Conservation (phyloP, 495 filamentous ascomycete species). For the Poronia punctata region DNA sequence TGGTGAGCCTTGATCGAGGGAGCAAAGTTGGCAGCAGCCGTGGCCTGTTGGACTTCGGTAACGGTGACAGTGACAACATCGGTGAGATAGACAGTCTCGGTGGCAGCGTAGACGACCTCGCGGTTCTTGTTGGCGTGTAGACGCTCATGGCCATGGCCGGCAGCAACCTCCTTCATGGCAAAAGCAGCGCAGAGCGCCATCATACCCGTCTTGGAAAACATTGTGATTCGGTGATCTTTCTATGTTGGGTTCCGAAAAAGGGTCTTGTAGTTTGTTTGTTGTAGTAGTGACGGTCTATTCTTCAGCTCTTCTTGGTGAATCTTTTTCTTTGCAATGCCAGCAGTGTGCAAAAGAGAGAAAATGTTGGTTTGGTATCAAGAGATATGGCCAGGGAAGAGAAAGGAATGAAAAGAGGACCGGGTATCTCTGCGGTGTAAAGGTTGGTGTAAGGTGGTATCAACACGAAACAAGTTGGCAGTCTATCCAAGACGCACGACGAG, state of each 20-base stretch:
- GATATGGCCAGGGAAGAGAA: slow-evolving; percentile 17
- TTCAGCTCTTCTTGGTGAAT: slow-evolving; percentile 11
- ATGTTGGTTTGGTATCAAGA: slow-evolving; percentile 18
- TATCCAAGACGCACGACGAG: slow-evolving; percentile 25
- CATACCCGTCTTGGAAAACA: slow-evolving; percentile 22
- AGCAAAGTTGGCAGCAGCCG: slow-evolving; percentile 3
- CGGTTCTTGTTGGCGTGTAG: slow-evolving; percentile 23
- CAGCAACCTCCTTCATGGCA: slow-evolving; percentile 18
- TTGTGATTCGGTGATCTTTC: slow-evolving; percentile 11
- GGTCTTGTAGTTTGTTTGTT: too few species aligned
- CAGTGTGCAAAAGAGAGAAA: slow-evolving; percentile 19
- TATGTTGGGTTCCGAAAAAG: too few species aligned
- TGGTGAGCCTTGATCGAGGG: slow-evolving; percentile 1
- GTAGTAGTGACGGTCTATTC: too few species aligned
- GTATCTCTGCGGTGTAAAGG: slow-evolving; percentile 19
- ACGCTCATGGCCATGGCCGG: slow-evolving; percentile 19
- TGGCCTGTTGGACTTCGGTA: slow-evolving; percentile 8
- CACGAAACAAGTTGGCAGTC: slow-evolving; percentile 11
- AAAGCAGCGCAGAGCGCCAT: slow-evolving; percentile 24
- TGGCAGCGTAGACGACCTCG: slow-evolving; percentile 18
- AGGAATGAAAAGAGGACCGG: slow-evolving; percentile 16
- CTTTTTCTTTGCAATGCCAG: slow-evolving; percentile 24
- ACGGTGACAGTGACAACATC: slow-evolving; percentile 22
- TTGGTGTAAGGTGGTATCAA: slow-evolving; percentile 17
- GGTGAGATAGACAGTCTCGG: slow-evolving; percentile 24